phyloP scores from a whole-genome alignment of 2,329 filamentous ascomycete genomes.

The Colletotrichum camelliae region DNA sequence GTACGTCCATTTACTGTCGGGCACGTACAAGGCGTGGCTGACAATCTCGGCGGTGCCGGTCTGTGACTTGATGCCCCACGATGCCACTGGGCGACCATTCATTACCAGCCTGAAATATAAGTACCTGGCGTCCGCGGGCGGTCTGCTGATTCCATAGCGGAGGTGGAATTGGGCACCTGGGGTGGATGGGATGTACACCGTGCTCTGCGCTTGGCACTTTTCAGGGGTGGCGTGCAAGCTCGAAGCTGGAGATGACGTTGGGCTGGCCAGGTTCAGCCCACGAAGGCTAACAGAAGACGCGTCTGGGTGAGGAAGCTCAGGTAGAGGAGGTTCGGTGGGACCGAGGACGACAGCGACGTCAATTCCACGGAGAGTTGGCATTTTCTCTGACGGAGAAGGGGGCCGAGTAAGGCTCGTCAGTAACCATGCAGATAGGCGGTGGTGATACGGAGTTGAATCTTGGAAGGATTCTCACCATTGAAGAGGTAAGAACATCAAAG shows the following conservation, averaged over 20 bases:
- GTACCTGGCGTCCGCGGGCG: constrained; percentile 36
- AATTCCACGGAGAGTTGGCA: constrained; percentile 57
- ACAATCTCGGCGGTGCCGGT: constrained; percentile 41
- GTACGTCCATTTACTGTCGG: constrained; percentile 46
- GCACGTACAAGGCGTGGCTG: constrained; percentile 54
- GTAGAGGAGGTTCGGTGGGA: constrained; percentile 41
- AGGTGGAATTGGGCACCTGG: constrained; percentile 60
- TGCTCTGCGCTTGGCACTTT: constrained; percentile 47
- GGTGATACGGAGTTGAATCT: neutral
- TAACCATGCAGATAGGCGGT: neutral
- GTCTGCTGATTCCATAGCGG: constrained; percentile 48
- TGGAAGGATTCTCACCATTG: neutral
- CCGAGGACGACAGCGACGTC: constrained; percentile 48
- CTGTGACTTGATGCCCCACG: constrained; percentile 55
- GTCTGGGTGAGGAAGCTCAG: constrained; percentile 62
- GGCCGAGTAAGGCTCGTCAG: neutral
- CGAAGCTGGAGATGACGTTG: neutral
- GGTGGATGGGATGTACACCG: constrained; percentile 62
- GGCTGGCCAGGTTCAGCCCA: constrained; percentile 6
- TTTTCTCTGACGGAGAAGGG: constrained; percentile 26
- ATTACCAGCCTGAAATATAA: constrained; percentile 62
- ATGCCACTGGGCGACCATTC: constrained; percentile 57
- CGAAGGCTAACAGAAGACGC: constrained; percentile 46
- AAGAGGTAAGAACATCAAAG: neutral
- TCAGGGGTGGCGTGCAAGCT: constrained; percentile 28